These are phyloP conservation scores for Rheum nobile DNA, from an alignment of 148 eudicot genomes.

Conservation along the genomic window DNA sequence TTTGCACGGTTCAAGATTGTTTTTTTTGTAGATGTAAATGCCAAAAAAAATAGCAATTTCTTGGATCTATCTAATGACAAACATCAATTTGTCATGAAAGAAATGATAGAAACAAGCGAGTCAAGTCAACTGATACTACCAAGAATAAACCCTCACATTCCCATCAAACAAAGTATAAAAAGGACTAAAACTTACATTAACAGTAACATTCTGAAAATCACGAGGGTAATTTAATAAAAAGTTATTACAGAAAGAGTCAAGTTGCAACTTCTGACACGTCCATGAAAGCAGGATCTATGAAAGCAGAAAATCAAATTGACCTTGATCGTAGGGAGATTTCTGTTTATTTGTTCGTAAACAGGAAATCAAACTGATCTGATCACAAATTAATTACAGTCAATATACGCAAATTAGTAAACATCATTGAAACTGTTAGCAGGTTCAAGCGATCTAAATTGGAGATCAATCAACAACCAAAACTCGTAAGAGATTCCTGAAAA, in stretches of 20 bases:
- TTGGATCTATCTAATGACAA: not conserved
- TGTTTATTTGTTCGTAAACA: no score
- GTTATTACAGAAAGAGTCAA: not conserved
- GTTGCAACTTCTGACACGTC: not conserved
- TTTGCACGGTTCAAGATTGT: not conserved
- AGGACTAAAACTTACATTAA: not conserved
- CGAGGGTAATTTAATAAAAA: not conserved
- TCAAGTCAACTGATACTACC: not conserved
- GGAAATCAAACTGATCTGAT: no score
- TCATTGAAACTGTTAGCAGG: not conserved
- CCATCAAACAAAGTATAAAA: not conserved
- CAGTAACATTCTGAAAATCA: not conserved
- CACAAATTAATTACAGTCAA: not conserved
- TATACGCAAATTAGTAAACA: not conserved
- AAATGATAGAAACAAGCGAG: not conserved
- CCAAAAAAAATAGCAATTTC: no score
- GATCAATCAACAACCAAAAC: not conserved
- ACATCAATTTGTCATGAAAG: not conserved
- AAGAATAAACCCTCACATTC: not conserved
- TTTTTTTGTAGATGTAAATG: no score
- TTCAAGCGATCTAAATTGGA: not conserved
- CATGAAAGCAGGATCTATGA: not conserved
- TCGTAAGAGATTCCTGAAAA: not conserved
- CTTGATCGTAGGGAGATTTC: no score
- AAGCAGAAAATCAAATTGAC: not conserved